phyloP scores from a whole-genome alignment of 495 filamentous ascomycete species.

The Evansstolkia leycettana region DNA sequence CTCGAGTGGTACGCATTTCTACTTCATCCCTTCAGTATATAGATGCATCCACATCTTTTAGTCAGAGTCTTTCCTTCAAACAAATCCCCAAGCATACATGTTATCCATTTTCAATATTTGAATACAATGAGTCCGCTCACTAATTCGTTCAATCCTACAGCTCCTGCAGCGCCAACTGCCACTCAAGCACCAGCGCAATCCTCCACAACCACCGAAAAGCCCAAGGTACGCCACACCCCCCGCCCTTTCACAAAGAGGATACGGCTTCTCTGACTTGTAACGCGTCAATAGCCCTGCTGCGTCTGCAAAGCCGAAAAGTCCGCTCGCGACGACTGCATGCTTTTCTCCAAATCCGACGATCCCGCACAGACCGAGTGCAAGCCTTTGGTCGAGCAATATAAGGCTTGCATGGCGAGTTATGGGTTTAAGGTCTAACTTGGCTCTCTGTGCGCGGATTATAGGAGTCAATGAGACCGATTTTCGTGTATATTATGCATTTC shows the following conservation, averaged over 20 bases:
- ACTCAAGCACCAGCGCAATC: conserved; percentile 11
- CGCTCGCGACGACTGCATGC: conserved; percentile 93
- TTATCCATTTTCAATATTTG: too few species aligned
- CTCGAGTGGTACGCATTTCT: conserved; percentile 20
- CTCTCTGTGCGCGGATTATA: background rate
- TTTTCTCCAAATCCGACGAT: conserved; percentile 72
- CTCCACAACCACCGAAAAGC: conserved; percentile 32
- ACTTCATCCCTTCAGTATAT: conserved; percentile 2
- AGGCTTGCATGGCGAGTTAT: conserved; percentile 84
- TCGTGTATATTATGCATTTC: conserved; percentile 2
- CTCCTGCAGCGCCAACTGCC: conserved; percentile 1
- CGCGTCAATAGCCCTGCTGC: conserved; percentile 77
- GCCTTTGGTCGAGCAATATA: conserved; percentile 71
- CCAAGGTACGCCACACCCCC: conserved; percentile 34
- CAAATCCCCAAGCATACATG: too few species aligned
- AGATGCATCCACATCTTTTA: too few species aligned
- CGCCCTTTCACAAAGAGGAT: too few species aligned
- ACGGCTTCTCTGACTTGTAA: too few species aligned
- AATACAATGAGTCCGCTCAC: too few species aligned
- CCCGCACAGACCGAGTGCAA: conserved; percentile 69
- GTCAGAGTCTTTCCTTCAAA: too few species aligned
- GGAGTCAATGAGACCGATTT: too few species aligned
- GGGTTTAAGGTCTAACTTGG: conserved; percentile 63
- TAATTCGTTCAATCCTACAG: too few species aligned
- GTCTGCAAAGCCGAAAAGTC: conserved; percentile 95